Evolutionary conservation across 2,329 filamentous ascomycete species (phyloP).

Genomic region (Aspergillus fructus): DNA sequence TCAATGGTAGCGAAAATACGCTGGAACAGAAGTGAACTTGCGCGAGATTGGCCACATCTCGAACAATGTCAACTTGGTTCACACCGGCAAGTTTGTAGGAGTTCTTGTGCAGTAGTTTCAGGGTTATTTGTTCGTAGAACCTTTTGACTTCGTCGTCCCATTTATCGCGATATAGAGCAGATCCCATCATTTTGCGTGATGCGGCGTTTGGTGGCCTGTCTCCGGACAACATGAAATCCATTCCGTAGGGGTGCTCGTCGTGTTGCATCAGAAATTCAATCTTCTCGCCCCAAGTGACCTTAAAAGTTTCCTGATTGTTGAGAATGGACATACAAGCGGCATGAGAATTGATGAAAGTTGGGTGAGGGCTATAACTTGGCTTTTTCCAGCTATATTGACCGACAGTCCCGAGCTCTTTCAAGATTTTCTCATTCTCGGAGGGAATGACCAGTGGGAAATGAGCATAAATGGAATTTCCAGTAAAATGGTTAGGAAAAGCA

Average conservation of each 20-base stretch:
- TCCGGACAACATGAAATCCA: constrained; percentile 50
- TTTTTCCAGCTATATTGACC: constrained; percentile 43
- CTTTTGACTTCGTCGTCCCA: constrained; percentile 47
- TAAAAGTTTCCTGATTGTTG: constrained; percentile 44
- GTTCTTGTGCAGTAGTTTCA: constrained; percentile 44
- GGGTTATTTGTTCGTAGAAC: constrained; percentile 51
- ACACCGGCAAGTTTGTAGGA: constrained; percentile 48
- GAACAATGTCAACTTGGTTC: constrained; percentile 50
- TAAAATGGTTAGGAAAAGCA: constrained; percentile 51
- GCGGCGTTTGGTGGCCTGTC: constrained; percentile 42
- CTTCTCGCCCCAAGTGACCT: constrained; percentile 48
- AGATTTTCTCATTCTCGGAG: constrained; percentile 46
- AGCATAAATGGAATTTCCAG: constrained; percentile 49
- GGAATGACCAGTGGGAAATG: constrained; percentile 52
- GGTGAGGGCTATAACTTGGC: constrained; percentile 32
- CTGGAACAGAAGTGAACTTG: constrained; percentile 57
- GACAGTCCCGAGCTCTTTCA: constrained; percentile 40
- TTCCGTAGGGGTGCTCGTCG: constrained; percentile 37
- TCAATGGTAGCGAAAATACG: constrained; percentile 57
- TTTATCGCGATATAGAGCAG: constrained; percentile 46
- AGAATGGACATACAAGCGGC: constrained; percentile 46
- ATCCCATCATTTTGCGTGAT: constrained; percentile 45
- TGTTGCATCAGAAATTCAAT: constrained; percentile 46
- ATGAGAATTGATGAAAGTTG: constrained; percentile 47
- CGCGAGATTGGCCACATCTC: constrained; percentile 52